Evolutionary conservation across 495 filamentous ascomycete genomes (phyloP).

Genomic region (Penicillium canariense): DNA sequence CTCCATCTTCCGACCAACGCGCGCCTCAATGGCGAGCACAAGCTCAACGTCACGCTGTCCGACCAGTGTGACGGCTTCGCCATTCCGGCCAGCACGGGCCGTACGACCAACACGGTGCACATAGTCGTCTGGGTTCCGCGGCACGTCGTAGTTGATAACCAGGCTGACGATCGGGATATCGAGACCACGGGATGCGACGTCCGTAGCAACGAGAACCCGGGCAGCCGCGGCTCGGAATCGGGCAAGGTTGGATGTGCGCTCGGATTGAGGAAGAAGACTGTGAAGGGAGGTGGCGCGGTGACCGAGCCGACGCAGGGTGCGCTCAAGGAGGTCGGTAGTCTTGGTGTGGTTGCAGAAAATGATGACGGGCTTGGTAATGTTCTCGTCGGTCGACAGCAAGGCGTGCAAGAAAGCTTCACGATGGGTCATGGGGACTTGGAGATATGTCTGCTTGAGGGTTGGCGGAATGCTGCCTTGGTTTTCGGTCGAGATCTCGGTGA

Average conservation of each 20-base stretch:
- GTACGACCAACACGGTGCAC: conserved; percentile 96
- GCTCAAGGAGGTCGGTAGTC: conserved; percentile 84
- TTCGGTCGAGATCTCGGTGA: conserved; percentile 83
- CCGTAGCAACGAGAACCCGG: conserved; percentile 87
- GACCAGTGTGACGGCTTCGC: conserved; percentile 82
- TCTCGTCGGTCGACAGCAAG: conserved; percentile 75
- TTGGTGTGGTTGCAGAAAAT: conserved; percentile 93
- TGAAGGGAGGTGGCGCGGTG: conserved; percentile 92
- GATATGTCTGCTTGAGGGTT: conserved; percentile 77
- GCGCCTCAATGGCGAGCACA: conserved; percentile 79
- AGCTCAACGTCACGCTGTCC: conserved; percentile 89
- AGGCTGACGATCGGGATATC: conserved; percentile 91
- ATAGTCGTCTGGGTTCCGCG: conserved; percentile 93
- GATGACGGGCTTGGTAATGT: conserved; percentile 71
- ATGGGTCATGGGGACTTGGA: conserved; percentile 83
- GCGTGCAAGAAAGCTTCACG: conserved; percentile 92
- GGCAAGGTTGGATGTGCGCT: conserved; percentile 81
- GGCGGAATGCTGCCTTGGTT: conserved; percentile 64
- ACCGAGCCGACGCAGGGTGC: conserved; percentile 75
- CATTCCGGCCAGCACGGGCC: conserved; percentile 79
- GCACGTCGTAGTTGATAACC: conserved; percentile 94
- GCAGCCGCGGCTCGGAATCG: conserved; percentile 91
- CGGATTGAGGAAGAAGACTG: conserved; percentile 75
- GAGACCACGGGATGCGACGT: conserved; percentile 92
- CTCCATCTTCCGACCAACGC: conserved; percentile 77